Evolutionary conservation across 768 basidiomycete genomes (phyloP).

Genomic region (Rhizopogon vinicolor): DNA sequence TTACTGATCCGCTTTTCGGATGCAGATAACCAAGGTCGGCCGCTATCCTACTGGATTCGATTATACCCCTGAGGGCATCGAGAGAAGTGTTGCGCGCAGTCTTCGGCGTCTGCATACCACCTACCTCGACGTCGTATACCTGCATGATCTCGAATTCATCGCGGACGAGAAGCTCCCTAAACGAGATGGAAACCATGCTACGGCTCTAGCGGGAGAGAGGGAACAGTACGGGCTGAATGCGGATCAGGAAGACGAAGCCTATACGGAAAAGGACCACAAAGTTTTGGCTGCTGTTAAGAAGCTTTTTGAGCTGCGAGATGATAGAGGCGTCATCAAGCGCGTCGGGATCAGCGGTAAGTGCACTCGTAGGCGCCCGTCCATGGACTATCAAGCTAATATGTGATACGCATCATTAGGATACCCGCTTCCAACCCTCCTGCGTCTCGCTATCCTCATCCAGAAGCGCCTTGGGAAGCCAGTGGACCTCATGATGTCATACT

Average conservation of each 20-base stretch:
- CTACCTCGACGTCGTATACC: constrained; percentile 77
- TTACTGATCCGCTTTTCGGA: background rate
- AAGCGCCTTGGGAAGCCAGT: constrained; percentile 67
- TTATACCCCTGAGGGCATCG: constrained; percentile 64
- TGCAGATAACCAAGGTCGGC: constrained; percentile 83
- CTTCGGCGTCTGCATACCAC: constrained; percentile 65
- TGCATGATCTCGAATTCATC: constrained; percentile 85
- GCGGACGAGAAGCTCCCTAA: constrained; percentile 46
- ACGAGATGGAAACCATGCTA: constrained; percentile 48
- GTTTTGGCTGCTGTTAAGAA: constrained; percentile 66
- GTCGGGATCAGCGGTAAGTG: constrained; percentile 76
- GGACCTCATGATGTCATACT: constrained; percentile 78
- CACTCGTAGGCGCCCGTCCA: too few relatives aligned
- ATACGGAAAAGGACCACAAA: constrained; percentile 67
- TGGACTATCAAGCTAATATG: background rate
- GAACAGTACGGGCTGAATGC: constrained; percentile 60
- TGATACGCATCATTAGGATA: constrained; percentile 45
- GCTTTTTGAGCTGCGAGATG: constrained; percentile 62
- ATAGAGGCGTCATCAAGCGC: constrained; percentile 58
- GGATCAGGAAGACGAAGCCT: constrained; percentile 51
- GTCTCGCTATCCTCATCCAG: constrained; percentile 74
- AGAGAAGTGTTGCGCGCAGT: constrained; percentile 61
- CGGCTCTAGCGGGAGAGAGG: constrained; percentile 50
- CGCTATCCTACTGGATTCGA: constrained; percentile 67
- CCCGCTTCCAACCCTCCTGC: constrained; percentile 78